A percentile compares a stretch with the other conserved stretches of the same genome.
Evolutionary conservation across 2,329 filamentous ascomycete species (phyloP).

Genomic region (Colletotrichum karsti): DNA sequence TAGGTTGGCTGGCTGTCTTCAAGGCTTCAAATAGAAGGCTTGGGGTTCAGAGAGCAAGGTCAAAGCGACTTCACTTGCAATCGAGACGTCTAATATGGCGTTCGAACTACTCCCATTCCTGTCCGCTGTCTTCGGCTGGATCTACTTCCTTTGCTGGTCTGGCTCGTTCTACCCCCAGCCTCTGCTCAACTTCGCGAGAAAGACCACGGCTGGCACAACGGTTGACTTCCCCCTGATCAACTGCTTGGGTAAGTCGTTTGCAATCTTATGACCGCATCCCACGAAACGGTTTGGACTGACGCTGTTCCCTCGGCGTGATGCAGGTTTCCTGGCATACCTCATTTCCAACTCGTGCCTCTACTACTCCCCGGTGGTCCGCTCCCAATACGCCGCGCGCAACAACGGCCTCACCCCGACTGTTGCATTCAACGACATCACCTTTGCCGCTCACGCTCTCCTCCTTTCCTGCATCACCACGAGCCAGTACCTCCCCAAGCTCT

Average conservation of each 20-base stretch:
- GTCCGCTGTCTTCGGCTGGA: slow-evolving; percentile 75
- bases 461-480: slow-evolving; percentile 78
- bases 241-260: slow-evolving; percentile 56
- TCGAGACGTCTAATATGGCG: slow-evolving; percentile 20
- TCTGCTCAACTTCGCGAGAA: slow-evolving; percentile 79
- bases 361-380: slow-evolving; percentile 79
- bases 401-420: slow-evolving; percentile 82
- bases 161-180: slow-evolving; percentile 93
- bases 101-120: slow-evolving; percentile 54
- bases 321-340: slow-evolving; percentile 79
- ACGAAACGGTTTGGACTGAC: slow-evolving; percentile 4
- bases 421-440: slow-evolving; percentile 88
- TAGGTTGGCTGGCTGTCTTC: slow-evolving; percentile 3
- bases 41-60: background rate
- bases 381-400: slow-evolving; percentile 86
- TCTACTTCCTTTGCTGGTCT: slow-evolving; percentile 83
- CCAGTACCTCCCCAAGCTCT: slow-evolving; percentile 80
- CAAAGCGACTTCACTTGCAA: background rate
- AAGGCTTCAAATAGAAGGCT: background rate
- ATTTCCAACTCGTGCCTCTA: slow-evolving; percentile 80
- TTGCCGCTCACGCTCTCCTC: slow-evolving; percentile 82
- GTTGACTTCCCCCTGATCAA: slow-evolving; percentile 89
- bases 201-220: slow-evolving; percentile 83
- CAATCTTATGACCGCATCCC: background rate
- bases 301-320: slow-evolving; percentile 30